These are phyloP conservation scores for Colletotrichum sp. DNA, from an alignment of 2,329 filamentous ascomycete species.

Conservation along the genomic window DNA sequence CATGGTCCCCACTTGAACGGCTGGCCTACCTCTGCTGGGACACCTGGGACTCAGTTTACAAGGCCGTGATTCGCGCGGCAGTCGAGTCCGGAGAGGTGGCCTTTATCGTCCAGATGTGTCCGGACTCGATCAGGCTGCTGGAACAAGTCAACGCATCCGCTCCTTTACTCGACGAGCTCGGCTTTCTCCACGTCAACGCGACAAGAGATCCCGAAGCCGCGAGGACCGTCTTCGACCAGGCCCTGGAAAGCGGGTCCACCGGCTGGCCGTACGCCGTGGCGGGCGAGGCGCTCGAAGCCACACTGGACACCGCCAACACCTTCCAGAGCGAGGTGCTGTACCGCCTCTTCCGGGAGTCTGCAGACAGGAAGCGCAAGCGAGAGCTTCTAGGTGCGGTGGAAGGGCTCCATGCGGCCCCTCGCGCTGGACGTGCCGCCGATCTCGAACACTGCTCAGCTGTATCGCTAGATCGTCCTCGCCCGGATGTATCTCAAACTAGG, in stretches of 20 bases:
- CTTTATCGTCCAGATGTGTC: slow-evolving; percentile 27
- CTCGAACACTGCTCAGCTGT: slow-evolving; percentile 12
- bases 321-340: slow-evolving; percentile 24
- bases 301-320: slow-evolving; percentile 19
- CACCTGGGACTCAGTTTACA: no score
- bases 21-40: slow-evolving; percentile 29
- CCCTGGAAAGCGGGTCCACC: slow-evolving; percentile 24
- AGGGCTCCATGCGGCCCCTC: slow-evolving; percentile 23
- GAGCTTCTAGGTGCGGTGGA: slow-evolving; percentile 22
- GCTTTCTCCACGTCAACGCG: slow-evolving; percentile 21
- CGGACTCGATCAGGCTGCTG: slow-evolving; percentile 26
- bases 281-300: slow-evolving; percentile 15
- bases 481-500: slow-evolving; percentile 30
- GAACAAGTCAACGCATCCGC: slow-evolving; percentile 31
- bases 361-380: slow-evolving; percentile 24
- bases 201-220: slow-evolving; percentile 20
- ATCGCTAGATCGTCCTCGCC: slow-evolving; percentile 21
- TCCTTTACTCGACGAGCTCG: slow-evolving; percentile 26
- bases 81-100: slow-evolving; percentile 21
- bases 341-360: slow-evolving; percentile 24
- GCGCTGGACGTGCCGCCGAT: slow-evolving; percentile 24
- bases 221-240: slow-evolving; percentile 22
- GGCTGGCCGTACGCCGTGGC: slow-evolving; percentile 28
- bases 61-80: slow-evolving; percentile 14
- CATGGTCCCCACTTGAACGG: slow-evolving; percentile 29